Evolutionary conservation across 2,329 filamentous ascomycete genomes (phyloP), one percentile per base, ranked within the genome.

Genomic region (Decorospora gaudefroyi): DNA sequence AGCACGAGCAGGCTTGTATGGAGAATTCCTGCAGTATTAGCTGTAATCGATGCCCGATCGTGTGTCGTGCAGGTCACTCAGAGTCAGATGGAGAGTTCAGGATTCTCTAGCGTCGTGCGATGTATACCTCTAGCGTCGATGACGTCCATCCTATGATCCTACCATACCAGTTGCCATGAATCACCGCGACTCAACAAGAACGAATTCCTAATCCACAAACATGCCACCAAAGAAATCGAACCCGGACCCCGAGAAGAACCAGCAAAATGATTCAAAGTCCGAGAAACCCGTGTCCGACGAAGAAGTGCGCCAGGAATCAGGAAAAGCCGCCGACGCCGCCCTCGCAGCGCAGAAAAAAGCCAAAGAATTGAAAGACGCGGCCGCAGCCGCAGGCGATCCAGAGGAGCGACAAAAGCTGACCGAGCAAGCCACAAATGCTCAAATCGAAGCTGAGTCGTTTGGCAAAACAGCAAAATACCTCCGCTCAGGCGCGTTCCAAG

Each of bases 381-480:
- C 56, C 1, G 47, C 37, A 4, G 46, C 51, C 11, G 51, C 61
- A 23, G 41, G 51, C 7, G 46, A 54, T 26, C 39, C 54, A n/a
- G 52, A 54, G 7, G 46, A 52, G 39, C 51, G 55, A 29, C 43
- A 64, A 31, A 59, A 42, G 27, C 21, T 60, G n/a, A 55, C 59
- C 37, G 53, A 55, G 42, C 30, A 57, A 45, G 55, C 57, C 10
- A 48, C 56, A 11, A 49, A 61, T 12, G 44, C 49, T 13, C 51
- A 59, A 19, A 50, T 61, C 4, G 53, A 59, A 38, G 57, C 57
- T 3, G 55, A 59, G 28, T 59, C 57, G 1, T 51, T 61, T 9
- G 57, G 57, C 9, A 61, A 61, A 27, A 59, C 57, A n/a, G 57
- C 57, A 37, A 57, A 53, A 11, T 61, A 61, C 39, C 41, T 59